phyloP scores from a whole-genome alignment of 371 early-diverging fungal genomes.

The Mucor piriformis region DNA sequence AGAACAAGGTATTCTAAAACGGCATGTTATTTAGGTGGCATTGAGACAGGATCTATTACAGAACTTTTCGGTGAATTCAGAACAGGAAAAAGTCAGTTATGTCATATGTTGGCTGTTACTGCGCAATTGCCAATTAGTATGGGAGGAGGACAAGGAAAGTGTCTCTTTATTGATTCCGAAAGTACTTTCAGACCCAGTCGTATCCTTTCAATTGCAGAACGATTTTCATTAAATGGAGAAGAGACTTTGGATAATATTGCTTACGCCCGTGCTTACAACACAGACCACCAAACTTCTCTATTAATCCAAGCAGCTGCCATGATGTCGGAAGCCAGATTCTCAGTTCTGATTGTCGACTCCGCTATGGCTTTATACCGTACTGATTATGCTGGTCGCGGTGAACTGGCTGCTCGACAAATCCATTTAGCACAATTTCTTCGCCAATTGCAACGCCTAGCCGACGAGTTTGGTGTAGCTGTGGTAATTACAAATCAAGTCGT shows the following conservation, averaged over 20 bases:
- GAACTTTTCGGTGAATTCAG: slow-evolving; percentile 99
- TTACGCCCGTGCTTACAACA: slow-evolving; percentile 95
- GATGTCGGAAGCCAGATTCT: slow-evolving; percentile 92
- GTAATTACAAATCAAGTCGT: slow-evolving; percentile 99
- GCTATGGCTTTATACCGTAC: slow-evolving; percentile 97
- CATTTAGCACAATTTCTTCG: slow-evolving; percentile 95
- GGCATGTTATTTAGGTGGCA: no score
- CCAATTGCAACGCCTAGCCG: slow-evolving; percentile 88
- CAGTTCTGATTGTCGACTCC: slow-evolving; percentile 96
- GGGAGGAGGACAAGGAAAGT: slow-evolving; percentile 97
- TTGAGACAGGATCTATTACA: slow-evolving; percentile 99
- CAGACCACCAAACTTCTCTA: slow-evolving; percentile 96
- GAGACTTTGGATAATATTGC: slow-evolving; percentile 96
- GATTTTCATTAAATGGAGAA: slow-evolving; percentile 86
- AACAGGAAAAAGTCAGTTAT: slow-evolving; percentile 99
- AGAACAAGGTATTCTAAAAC: slow-evolving; percentile 94
- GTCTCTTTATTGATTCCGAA: slow-evolving; percentile 98
- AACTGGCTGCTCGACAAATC: slow-evolving; percentile 96
- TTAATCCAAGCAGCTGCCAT: slow-evolving; percentile 93
- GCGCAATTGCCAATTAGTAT: slow-evolving; percentile 89
- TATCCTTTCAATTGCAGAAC: slow-evolving; percentile 84
- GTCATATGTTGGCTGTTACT: slow-evolving; percentile 98
- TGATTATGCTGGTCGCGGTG: slow-evolving; percentile 97
- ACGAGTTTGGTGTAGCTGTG: slow-evolving; percentile 98
- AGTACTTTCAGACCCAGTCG: slow-evolving; percentile 97